Base-by-base conservation (phyloP, 345 rosid species). In the Orychophragmus violaceus region DNA sequence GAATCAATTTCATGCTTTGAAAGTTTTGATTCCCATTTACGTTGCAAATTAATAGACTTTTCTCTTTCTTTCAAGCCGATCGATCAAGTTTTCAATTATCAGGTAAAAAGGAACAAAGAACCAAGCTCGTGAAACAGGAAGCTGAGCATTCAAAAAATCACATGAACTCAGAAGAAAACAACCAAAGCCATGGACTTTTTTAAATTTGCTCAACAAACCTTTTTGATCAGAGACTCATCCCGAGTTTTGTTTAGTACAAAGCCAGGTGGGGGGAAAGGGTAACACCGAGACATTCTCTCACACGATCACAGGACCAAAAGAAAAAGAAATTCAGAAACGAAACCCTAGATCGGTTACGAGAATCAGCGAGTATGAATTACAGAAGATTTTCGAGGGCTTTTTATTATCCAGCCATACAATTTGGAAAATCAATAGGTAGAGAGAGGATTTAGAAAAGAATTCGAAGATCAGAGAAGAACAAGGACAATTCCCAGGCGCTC, bases 151-250 rank as follows among this genome's bases (percentile, higher is more conserved):
- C 0, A 32, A 5, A 44, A 19, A 74, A 66, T 64, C 41, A 63
- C 46, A 74, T 74, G 76, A 74, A 35, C 66, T 74, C 21, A 53
- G 71, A 0, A 17, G 10, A 1, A 10, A 16, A 56, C 28, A 13
- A 58, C 36, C 46, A 6, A 53, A 71, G 58, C 51, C 70, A 71
- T 12, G 68, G 44, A 39, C 4, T 69, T 68, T 54, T 8, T 4
- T 29, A 6, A 25, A 30, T 48, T 57, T 71, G 84, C 79, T 72
- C 76, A 85, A 87, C 90, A 63, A 87, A 87, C 88, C 94, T 87
- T 82, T 54, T 75, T 77, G 74, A 71, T 77, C 79, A 75, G 53
- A 51, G 75, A 74, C 59, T 74, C 76, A 50, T 68, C 79, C 36
- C 64, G 42, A 12, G 49, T 70, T 51, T 78, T 80, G 53, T 54